Evolutionary conservation across 2,329 filamentous ascomycete genomes (phyloP), one percentile per base, ranked within the genome.

Genomic region (Calonectria crousiana): DNA sequence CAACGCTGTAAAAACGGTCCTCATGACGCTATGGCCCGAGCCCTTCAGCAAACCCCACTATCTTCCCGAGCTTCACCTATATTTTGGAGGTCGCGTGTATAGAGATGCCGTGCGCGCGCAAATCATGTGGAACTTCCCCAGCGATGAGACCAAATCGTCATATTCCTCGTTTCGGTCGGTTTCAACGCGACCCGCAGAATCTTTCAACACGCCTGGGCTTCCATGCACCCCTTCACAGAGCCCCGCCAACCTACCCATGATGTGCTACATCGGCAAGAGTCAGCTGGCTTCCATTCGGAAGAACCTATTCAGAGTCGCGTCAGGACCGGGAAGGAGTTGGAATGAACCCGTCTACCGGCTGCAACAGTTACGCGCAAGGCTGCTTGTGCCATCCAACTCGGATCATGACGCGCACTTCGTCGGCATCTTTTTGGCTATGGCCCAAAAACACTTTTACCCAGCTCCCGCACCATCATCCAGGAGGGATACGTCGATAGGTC

Each of bases 371-470:
- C 86, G 89, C 1, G 85, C 86, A 6, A 89, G 87, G 78, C 82
- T 83, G 60, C 82, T 91, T 5, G 72, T 88, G 4, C 90, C 90
- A 0, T 79, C 82, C 3, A 85, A 91, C 64, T 74, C 81, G 2
- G 86, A 91, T 64, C 87, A 89, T 62, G 90, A 92, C 77, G 84
- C 88, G 0, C 88, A 90, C 71, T 84, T 91, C 44, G 83, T 90
- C 6, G 89, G 86, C 26, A 85, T 88, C 53, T 88, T 92, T 71
- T 77, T 92, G 16, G 88, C 88, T 60, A 89, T 92, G 88, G 90
- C 90, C 10, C 90, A 92, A 77, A 84, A 86, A 11, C 86, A 89
- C 60, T 90, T 89, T 71, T 91, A 92, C 78, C 76, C 75, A 13
- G 41, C 52, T 23, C 82, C 80, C 20, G 38, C 73, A 23, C 53